These are phyloP conservation scores for Coemansia sp. DNA, from an alignment of 192 early-diverging fungal species.

Conservation along the genomic window DNA sequence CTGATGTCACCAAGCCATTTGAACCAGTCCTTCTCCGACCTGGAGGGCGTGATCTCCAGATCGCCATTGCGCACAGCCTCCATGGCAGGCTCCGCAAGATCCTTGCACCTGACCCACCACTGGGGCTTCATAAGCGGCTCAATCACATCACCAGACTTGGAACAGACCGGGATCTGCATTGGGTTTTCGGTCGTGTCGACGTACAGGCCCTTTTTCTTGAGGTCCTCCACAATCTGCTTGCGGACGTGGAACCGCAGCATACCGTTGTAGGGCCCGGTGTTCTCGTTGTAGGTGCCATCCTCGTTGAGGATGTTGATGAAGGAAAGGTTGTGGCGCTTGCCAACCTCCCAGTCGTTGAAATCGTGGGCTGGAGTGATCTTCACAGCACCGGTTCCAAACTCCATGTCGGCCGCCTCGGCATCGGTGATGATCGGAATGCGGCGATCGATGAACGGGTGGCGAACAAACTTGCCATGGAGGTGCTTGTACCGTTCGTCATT, in stretches of 20 bases:
- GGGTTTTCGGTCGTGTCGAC: slow-evolving; percentile 84
- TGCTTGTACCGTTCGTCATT: slow-evolving; percentile 91
- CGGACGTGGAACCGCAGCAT: slow-evolving; percentile 94
- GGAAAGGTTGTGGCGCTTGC: slow-evolving; percentile 89
- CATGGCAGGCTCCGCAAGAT: slow-evolving; percentile 81
- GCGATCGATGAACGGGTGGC: slow-evolving; percentile 92
- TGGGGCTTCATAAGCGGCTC: slow-evolving; percentile 99
- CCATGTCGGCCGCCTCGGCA: slow-evolving; percentile 84
- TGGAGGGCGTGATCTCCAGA: slow-evolving; percentile 79
- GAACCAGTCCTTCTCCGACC: slow-evolving; percentile 94
- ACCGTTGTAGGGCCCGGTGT: slow-evolving; percentile 84
- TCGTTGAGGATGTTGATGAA: slow-evolving; percentile 99
- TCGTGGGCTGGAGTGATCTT: slow-evolving; percentile 99
- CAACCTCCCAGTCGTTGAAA: slow-evolving; percentile 93
- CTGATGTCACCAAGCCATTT: slow-evolving; percentile 93
- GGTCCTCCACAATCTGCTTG: slow-evolving; percentile 77
- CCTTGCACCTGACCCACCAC: slow-evolving; percentile 96
- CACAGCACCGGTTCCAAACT: slow-evolving; percentile 97
- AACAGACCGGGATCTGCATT: slow-evolving; percentile 91
- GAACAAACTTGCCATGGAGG: slow-evolving; percentile 88
- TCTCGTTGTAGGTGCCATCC: slow-evolving; percentile 90
- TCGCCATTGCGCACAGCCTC: slow-evolving; percentile 78
- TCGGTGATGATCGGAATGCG: slow-evolving; percentile 88
- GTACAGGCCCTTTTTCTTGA: slow-evolving; percentile 89
- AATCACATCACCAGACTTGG: slow-evolving; percentile 88